Conservation (phyloP, 768 basidiomycete genomes). For the Panellus pusillus region DNA sequence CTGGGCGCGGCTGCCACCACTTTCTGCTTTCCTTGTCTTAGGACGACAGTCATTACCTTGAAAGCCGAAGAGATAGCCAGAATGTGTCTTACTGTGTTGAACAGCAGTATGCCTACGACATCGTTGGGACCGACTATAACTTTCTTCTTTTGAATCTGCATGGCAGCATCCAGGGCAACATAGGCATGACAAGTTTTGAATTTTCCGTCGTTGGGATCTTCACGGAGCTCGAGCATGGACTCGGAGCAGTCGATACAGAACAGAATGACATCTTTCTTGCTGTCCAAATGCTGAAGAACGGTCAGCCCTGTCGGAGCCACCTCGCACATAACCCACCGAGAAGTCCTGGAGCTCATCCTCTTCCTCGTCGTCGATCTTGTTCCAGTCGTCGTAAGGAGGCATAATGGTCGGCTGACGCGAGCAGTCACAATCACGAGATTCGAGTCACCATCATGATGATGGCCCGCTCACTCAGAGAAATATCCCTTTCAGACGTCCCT, state of each 20-base stretch:
- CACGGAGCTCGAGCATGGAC: slow-evolving; percentile 78
- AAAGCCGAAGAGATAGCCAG: background rate
- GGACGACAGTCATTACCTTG: background rate
- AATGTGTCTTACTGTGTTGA: slow-evolving; percentile 74
- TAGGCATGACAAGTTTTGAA: slow-evolving; percentile 74
- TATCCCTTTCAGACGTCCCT: slow-evolving; percentile 15
- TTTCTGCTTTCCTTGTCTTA: slow-evolving; percentile 45
- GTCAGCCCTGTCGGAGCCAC: background rate
- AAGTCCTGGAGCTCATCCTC: slow-evolving; percentile 78
- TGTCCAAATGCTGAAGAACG: slow-evolving; percentile 59
- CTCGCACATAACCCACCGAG: slow-evolving; percentile 44
- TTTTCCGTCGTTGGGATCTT: slow-evolving; percentile 65
- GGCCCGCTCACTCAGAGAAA: slow-evolving; percentile 18
- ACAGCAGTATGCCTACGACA: slow-evolving; percentile 85
- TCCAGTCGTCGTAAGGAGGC: slow-evolving; percentile 81
- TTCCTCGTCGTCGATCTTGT: slow-evolving; percentile 74
- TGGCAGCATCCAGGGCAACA: slow-evolving; percentile 76
- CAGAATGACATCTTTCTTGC: slow-evolving; percentile 83
- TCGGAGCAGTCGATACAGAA: slow-evolving; percentile 94
- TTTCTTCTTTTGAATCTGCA: slow-evolving; percentile 88
- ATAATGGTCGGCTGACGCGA: slow-evolving; percentile 39
- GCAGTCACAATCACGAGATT: slow-evolving; percentile 11
- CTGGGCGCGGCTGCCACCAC: slow-evolving; percentile 31
- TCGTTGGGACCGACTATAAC: slow-evolving; percentile 88
- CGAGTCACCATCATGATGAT: background rate